A percentile compares a stretch with the other conserved stretches of the same genome.
phyloP scores from a whole-genome alignment of 371 early-diverging fungal species.

The Haplosporangium sp. region DNA sequence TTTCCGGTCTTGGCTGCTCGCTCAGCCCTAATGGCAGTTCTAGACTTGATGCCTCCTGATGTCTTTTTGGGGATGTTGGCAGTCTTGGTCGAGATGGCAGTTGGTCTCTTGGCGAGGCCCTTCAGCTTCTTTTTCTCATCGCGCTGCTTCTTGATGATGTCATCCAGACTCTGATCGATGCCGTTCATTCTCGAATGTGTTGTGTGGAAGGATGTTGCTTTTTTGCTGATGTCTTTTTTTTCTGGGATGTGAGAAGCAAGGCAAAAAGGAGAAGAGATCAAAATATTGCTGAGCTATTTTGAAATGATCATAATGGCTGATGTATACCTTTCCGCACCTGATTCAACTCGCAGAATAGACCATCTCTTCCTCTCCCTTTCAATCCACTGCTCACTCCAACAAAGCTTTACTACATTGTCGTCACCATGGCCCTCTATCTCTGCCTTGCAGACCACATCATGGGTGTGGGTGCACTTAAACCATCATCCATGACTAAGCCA shows the following conservation, averaged over 20 bases:
- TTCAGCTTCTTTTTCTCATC: constrained; percentile 35
- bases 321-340: neutral
- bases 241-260: neutral
- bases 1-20: constrained; percentile 7
- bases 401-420: too few species aligned
- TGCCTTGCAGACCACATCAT: too few species aligned
- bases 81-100: constrained; percentile 4
- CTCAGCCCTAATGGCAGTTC: constrained; percentile 28
- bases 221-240: neutral
- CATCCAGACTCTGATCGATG: constrained; percentile 66
- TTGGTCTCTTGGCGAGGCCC: neutral
- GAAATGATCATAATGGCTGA: neutral
- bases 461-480: too few species aligned
- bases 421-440: too few species aligned
- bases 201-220: neutral
- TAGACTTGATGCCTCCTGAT: constrained; percentile 23
- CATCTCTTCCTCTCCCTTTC: too few species aligned
- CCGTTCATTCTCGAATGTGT: constrained; percentile 43
- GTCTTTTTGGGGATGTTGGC: constrained; percentile 22
- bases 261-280: neutral
- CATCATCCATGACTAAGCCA: too few species aligned
- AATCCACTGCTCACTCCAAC: too few species aligned
- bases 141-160: constrained; percentile 62
- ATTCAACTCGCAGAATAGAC: too few species aligned
- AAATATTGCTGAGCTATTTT: neutral